Percentiles rank a stretch among this genome's conserved stretches.
Conservation (phyloP, 768 basidiomycete species). For the Leccinellum rugosiceps region DNA sequence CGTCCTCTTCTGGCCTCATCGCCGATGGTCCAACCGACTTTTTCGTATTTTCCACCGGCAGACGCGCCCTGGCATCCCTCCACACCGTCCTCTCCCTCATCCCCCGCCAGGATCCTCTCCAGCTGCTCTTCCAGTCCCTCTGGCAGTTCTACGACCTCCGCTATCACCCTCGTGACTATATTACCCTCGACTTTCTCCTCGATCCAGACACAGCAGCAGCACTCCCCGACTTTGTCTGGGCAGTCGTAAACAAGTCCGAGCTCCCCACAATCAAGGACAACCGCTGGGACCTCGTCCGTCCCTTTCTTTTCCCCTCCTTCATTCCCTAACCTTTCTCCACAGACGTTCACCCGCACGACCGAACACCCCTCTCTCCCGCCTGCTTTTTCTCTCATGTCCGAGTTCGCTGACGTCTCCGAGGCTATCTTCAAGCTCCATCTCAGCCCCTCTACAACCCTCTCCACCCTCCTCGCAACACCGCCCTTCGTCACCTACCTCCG, state of each 20-base stretch:
- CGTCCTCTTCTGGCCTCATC: constrained; percentile 47
- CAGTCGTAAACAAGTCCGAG: constrained; percentile 77
- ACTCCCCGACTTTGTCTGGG: constrained; percentile 77
- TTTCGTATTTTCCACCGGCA: constrained; percentile 84
- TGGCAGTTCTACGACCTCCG: constrained; percentile 74
- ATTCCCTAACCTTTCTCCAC: constrained; percentile 4
- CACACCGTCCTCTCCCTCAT: constrained; percentile 76
- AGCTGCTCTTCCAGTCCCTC: constrained; percentile 56
- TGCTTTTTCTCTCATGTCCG: constrained; percentile 74
- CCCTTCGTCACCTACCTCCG: constrained; percentile 74
- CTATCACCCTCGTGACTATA: constrained; percentile 61
- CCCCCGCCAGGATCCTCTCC: constrained; percentile 82
- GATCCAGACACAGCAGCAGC: constrained; percentile 34
- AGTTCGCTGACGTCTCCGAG: constrained; percentile 85
- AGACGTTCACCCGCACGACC: constrained; percentile 82
- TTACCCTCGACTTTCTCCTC: constrained; percentile 81
- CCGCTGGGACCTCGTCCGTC: constrained; percentile 87
- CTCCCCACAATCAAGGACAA: constrained; percentile 61
- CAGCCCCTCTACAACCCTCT: constrained; percentile 44
- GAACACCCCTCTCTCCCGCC: constrained; percentile 63
- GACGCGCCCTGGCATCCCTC: constrained; percentile 70
- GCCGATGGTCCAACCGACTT: constrained; percentile 76
- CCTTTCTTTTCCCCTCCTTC: background rate
- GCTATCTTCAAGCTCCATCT: constrained; percentile 55
- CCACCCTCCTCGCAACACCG: constrained; percentile 59